Evolutionary conservation across 345 rosid genomes (phyloP), one percentile per base, ranked within the genome.

Genomic region (Sonneratia alba): DNA sequence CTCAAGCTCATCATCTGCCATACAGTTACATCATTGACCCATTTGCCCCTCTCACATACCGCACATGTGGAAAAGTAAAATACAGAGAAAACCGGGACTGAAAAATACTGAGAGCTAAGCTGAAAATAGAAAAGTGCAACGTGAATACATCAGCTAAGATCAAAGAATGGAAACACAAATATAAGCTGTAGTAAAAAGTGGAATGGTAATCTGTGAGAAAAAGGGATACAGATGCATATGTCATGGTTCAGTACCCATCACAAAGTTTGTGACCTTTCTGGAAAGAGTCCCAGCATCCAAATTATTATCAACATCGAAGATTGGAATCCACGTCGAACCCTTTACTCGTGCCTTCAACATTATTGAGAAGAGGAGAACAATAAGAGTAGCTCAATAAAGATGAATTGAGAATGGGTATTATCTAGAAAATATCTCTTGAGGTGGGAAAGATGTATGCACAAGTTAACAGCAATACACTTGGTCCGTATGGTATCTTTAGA

Each of bases 311-410:
- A 78, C 83, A 40, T 91, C 92, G 74, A 93, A 89, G 62, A 91
- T 84, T 19, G 98, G 97, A 75, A 91, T 83, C 98, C 97, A 89
- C 37, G 79, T 72, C 32, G 98, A 93, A 73, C 93, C 94, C 80
- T 87, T 93, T 71, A 91, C 87, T 92, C 96, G 88, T 72, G 89
- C 98, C 98, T 91, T 78, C 66, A 74, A 55, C 78, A 75, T 27
- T 69, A 61, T 15, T 19, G 40, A 53, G 6, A 70, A 70, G 75
- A 68, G 5, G 56, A 70, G 40, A 47, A 59, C 19, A 59, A 47
- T 14, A 66, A 67, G 49, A 71, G 51, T 24, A 18, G 21, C 36
- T 47, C 55, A n/a, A 55, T n/a, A n/a, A 24, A 19, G 19, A 59
- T 55, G 43, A 64, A 34, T 12, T 13, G 37, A 62, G 36, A 34